These are phyloP conservation scores for Rhododendron simsii DNA, from an alignment of 148 eudicot species.

Conservation along the genomic window DNA sequence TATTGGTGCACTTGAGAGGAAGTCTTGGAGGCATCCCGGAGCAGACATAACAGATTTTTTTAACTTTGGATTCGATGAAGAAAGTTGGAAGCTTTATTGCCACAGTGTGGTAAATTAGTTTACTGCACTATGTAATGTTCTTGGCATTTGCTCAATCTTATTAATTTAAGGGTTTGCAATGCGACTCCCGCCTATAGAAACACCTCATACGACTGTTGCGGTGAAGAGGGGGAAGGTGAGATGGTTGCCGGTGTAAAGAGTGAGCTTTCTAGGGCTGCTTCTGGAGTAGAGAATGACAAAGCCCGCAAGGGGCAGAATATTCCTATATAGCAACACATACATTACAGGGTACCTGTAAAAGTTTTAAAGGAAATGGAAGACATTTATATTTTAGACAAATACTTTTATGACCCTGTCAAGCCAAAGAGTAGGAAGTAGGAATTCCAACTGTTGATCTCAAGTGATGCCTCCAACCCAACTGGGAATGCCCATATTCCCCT, in stretches of 20 bases:
- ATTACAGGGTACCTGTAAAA: not conserved
- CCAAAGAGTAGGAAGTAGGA: not conserved
- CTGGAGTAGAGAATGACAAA: not conserved
- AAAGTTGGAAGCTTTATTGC: conserved; percentile 36
- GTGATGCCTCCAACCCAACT: not conserved
- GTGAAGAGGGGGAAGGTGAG: not conserved
- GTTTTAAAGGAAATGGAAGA: not conserved
- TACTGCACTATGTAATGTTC: not conserved
- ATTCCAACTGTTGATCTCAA: not conserved
- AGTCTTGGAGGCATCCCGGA: conserved; percentile 31
- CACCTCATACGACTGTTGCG: not conserved
- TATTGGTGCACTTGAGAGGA: conserved; percentile 22
- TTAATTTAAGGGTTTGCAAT: not conserved
- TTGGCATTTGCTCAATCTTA: not conserved
- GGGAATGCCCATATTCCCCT: not conserved
- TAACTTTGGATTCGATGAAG: conserved; percentile 39
- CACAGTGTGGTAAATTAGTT: conserved; percentile 24
- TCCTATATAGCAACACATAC: not conserved
- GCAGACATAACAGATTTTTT: conserved; percentile 34
- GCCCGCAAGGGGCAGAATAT: not conserved
- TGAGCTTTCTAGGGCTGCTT: not conserved
- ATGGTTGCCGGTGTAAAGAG: not conserved
- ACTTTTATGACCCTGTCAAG: not conserved
- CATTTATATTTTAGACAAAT: not conserved
- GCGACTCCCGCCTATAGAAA: not conserved